A percentile compares a stretch with the other conserved stretches of the same genome.
phyloP scores from a whole-genome alignment of 2,329 filamentous ascomycete species.

The Colletotrichum tanaceti region DNA sequence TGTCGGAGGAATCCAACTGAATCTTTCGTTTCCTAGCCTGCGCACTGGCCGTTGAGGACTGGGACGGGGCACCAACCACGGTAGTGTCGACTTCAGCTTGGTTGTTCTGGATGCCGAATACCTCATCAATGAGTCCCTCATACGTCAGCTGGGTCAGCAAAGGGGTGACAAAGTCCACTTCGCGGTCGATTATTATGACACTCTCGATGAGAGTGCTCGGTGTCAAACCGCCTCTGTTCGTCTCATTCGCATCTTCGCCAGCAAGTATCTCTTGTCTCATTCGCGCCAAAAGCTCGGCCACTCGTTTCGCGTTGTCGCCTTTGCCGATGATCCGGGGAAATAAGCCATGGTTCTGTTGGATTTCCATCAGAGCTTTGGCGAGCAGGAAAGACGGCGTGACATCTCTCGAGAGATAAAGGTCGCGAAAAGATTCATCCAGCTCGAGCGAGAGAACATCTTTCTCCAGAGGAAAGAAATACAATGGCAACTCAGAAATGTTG shows the following conservation, averaged over 20 bases:
- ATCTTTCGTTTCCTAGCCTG: conserved; percentile 85
- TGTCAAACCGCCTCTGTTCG: conserved; percentile 71
- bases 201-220: conserved; percentile 91
- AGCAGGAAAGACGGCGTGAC: conserved; percentile 90
- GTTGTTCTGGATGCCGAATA: conserved; percentile 91
- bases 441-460: conserved; percentile 92
- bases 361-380: conserved; percentile 91
- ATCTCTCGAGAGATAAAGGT: conserved; percentile 91
- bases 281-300: conserved; percentile 86
- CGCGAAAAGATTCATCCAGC: conserved; percentile 85
- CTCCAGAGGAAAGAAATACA: conserved; percentile 93
- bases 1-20: conserved; percentile 87
- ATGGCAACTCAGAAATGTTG: conserved; percentile 85
- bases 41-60: conserved; percentile 65
- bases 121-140: conserved; percentile 93
- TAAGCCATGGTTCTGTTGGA: conserved; percentile 91
- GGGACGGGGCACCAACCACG: conserved; percentile 80
- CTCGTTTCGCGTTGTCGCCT: conserved; percentile 89
- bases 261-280: conserved; percentile 92
- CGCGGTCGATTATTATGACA: conserved; percentile 93
- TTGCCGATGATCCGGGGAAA: conserved; percentile 96
- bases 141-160: conserved; percentile 96
- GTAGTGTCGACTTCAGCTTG: conserved; percentile 93
- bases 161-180: conserved; percentile 92
- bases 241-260: conserved; percentile 76